Evolutionary conservation across 495 filamentous ascomycete genomes (phyloP).

Genomic region (Xylaria venustula): DNA sequence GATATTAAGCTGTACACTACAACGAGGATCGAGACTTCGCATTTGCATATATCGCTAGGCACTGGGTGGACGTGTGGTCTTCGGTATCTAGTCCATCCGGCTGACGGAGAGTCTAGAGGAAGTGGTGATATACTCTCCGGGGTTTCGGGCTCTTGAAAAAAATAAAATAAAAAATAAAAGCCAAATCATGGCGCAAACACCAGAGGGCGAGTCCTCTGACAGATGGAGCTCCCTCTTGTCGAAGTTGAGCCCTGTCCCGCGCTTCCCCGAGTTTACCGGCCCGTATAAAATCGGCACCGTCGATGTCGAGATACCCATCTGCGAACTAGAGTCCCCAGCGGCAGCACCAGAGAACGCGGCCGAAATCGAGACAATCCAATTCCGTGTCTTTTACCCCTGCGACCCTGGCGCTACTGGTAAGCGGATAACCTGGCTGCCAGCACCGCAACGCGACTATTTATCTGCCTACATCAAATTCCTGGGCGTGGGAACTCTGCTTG

Average conservation of each 20-base stretch:
- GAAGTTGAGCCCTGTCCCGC: slow-evolving; percentile 53
- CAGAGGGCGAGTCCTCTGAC: slow-evolving; percentile 9
- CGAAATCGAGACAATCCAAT: slow-evolving; percentile 63
- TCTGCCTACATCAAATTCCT: slow-evolving; percentile 68
- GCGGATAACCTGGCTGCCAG: slow-evolving; percentile 66
- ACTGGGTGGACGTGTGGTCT: background rate
- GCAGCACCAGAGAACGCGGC: slow-evolving; percentile 48
- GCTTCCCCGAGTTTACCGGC: slow-evolving; percentile 68
- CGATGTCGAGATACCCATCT: slow-evolving; percentile 70
- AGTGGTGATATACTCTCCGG: background rate
- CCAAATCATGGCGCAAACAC: slow-evolving; percentile 20
- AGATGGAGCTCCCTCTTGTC: slow-evolving; percentile 33
- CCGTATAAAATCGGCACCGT: slow-evolving; percentile 71
- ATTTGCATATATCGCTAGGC: background rate
- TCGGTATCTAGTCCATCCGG: background rate
- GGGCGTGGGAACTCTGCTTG: slow-evolving; percentile 52
- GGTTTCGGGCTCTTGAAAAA: background rate
- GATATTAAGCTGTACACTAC: background rate
- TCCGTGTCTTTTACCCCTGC: slow-evolving; percentile 74
- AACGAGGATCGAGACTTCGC: background rate
- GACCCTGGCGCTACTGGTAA: slow-evolving; percentile 39
- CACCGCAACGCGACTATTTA: slow-evolving; percentile 67
- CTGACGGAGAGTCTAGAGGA: background rate
- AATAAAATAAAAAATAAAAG: too few relatives aligned
- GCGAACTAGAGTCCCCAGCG: slow-evolving; percentile 53